Evolutionary conservation across 202 grass and related monocot species (phyloP), one percentile per base, ranked within the genome.

Genomic region (Setaria italica): DNA sequence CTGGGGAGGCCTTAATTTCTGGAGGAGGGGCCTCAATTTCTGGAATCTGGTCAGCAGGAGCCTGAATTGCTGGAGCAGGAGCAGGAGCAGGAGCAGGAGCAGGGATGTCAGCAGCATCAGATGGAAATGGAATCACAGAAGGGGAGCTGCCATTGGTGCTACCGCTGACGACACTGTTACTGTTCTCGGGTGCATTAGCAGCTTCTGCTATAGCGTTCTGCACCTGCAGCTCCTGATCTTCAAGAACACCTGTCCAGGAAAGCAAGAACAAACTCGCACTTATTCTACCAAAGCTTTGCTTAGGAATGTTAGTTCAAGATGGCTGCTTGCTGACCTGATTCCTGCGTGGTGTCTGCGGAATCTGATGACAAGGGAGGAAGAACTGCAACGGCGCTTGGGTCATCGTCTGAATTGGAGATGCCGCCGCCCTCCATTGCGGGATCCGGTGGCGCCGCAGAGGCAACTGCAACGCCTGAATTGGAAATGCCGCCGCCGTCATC

Each of bases 151-250:
- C 88, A 53, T 55, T 13, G 17, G 11, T 35, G 47, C 80, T 82
- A 65, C n/a, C 72, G 70, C 25, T 45, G 72, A 39, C 0, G 72
- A 39, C 0, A 75, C 45, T 54, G 2, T 12, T 33, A 37, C 19
- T 91, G 58, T 79, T 78, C 51, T 82, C 62, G 34, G 13, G 1
- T 32, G 81, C 33, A 58, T 25, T 20, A 11, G 59, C 82, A 21
- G 72, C 50, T 56, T 19, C 72, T 39, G 17, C 72, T 45, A 80
- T 1, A 4, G 79, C 84, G 6, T 55, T 85, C 74, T 62, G 74
- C 17, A 87, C 84, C 2, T 47, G 59, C 59, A 90, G 67, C 19
- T 84, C 88, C 74, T 75, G 47, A 6, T 87, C 88, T 55, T 80
- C 84, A 51, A 87, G 60, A 74, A 67, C 49, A 75, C 68, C 84